Conservation (phyloP, 129 eudicot species). For the Dittrichia graveolens region DNA sequence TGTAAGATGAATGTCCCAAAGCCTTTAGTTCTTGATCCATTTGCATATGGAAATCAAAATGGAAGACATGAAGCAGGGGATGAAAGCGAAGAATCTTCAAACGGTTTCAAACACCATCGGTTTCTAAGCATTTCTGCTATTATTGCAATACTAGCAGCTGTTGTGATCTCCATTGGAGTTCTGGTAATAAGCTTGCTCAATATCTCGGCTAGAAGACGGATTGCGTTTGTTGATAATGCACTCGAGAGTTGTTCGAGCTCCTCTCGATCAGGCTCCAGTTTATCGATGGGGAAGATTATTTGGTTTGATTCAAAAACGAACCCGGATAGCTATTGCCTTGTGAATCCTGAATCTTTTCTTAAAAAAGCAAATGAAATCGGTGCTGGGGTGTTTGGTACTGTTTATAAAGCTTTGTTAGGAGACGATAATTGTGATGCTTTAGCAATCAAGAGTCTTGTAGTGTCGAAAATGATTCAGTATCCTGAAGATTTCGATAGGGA, state of each 20-base stretch:
- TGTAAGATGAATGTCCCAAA: constrained; percentile 78
- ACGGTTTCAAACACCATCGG: constrained; percentile 38
- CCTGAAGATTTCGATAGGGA: constrained; percentile 88
- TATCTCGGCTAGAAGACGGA: constrained; percentile 71
- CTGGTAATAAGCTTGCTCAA: constrained; percentile 64
- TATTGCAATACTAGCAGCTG: constrained; percentile 83
- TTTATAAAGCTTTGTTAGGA: constrained; percentile 62
- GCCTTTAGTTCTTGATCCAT: constrained; percentile 87
- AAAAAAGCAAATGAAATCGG: constrained; percentile 76
- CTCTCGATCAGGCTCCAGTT: constrained; percentile 43
- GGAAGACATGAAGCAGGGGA: constrained; percentile 27
- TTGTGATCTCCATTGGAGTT: constrained; percentile 62
- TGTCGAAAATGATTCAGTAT: constrained; percentile 67
- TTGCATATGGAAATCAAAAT: constrained; percentile 52
- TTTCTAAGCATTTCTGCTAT: constrained; percentile 83
- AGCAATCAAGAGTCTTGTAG: constrained; percentile 74
- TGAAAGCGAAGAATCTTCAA: constrained; percentile 17
- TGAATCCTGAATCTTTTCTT: constrained; percentile 53
- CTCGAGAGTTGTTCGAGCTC: constrained; percentile 88
- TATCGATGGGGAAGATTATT: constrained; percentile 69
- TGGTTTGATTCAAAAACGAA: constrained; percentile 58
- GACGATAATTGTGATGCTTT: constrained; percentile 37
- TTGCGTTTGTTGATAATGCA: constrained; percentile 66
- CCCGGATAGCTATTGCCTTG: constrained; percentile 43
- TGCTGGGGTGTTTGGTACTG: constrained; percentile 78